Evolutionary conservation across 2,329 filamentous ascomycete species (phyloP).

Genomic region (Neopestalotiopsis rosae): DNA sequence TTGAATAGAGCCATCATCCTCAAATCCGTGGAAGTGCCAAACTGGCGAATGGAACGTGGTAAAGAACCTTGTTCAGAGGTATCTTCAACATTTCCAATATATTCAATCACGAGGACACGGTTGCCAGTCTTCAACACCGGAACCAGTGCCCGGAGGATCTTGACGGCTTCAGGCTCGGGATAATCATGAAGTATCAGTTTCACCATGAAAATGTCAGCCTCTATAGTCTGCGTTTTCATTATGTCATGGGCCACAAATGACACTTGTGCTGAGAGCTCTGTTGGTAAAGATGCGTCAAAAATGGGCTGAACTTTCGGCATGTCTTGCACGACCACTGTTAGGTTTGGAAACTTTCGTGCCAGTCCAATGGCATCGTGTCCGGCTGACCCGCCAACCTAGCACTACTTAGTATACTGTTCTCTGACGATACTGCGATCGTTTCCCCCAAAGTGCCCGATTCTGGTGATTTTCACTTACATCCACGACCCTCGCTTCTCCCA

Average conservation of each 20-base stretch:
- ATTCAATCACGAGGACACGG: conserved; percentile 43
- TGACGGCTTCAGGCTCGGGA: conserved; percentile 48
- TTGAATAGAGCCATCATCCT: conserved; percentile 57
- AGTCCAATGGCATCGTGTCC: conserved; percentile 48
- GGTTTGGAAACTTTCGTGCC: conserved; percentile 45
- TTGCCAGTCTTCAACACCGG: conserved; percentile 51
- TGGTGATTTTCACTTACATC: conserved; percentile 40
- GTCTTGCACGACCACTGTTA: conserved; percentile 51
- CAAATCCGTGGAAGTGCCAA: conserved; percentile 50
- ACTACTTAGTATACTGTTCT: background rate
- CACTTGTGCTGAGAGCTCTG: conserved; percentile 38
- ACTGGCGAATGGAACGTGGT: conserved; percentile 42
- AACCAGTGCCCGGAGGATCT: conserved; percentile 47
- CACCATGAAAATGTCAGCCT: conserved; percentile 56
- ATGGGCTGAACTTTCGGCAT: conserved; percentile 42
- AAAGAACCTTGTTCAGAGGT: conserved; percentile 27
- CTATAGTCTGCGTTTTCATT: conserved; percentile 42
- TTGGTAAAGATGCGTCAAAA: conserved; percentile 40
- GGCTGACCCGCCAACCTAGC: conserved; percentile 47
- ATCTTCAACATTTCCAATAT: conserved; percentile 41
- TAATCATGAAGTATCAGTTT: conserved; percentile 62
- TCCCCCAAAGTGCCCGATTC: background rate
- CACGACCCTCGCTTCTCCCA: conserved; percentile 42
- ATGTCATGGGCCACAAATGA: conserved; percentile 44
- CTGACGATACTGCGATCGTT: too few relatives aligned